Evolutionary conservation across 495 filamentous ascomycete species (phyloP).

Genomic region (Penicillium goetzii): DNA sequence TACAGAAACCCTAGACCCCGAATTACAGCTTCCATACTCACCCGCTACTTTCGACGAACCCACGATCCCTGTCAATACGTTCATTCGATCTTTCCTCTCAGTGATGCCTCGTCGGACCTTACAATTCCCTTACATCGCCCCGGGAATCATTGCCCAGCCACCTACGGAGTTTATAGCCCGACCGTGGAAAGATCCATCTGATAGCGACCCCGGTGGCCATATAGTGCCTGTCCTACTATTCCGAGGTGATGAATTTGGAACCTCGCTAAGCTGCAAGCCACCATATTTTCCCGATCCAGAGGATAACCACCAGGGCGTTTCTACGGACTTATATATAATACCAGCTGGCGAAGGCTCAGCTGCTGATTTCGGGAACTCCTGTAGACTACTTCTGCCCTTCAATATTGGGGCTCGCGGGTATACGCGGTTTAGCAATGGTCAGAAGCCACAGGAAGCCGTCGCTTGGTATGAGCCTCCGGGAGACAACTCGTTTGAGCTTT

Average conservation of each 20-base stretch:
- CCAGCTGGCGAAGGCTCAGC: background rate
- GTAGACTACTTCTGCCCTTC: conserved; percentile 16
- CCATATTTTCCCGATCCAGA: conserved; percentile 9
- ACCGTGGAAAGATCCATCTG: background rate
- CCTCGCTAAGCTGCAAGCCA: conserved; percentile 6
- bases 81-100: conserved; percentile 4
- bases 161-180: background rate
- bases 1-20: background rate
- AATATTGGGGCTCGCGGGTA: conserved; percentile 6
- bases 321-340: conserved; percentile 12
- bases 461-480: background rate
- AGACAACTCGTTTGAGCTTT: conserved; percentile 2
- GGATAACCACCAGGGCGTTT: background rate
- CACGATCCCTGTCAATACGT: background rate
- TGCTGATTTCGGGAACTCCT: conserved; percentile 6
- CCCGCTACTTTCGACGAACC: background rate
- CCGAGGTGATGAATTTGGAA: conserved; percentile 8
- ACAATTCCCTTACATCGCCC: conserved; percentile 19
- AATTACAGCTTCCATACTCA: conserved; percentile 8
- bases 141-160: conserved; percentile 10
- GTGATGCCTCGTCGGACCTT: background rate
- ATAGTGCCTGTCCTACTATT: conserved; percentile 9
- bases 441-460: background rate
- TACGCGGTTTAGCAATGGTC: conserved; percentile 16
- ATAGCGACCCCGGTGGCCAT: background rate